These are phyloP conservation scores for Phanerochaete sordida DNA, from an alignment of 768 basidiomycete genomes.

Conservation along the genomic window DNA sequence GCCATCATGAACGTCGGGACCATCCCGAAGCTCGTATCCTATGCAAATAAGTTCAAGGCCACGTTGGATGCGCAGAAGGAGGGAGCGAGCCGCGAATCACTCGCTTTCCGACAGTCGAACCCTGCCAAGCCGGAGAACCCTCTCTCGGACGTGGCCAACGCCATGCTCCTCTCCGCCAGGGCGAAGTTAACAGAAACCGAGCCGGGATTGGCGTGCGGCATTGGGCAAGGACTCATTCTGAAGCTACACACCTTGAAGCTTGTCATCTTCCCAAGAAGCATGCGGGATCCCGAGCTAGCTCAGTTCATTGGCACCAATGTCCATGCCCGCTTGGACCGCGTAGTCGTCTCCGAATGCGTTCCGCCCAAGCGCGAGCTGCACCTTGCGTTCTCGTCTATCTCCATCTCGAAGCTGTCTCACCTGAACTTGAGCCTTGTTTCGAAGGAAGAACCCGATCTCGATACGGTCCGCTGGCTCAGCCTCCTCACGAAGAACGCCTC, in stretches of 20 bases:
- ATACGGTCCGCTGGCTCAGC: slow-evolving; percentile 57
- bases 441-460: slow-evolving; percentile 31
- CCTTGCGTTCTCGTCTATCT: slow-evolving; percentile 73
- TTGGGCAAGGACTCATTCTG: slow-evolving; percentile 74
- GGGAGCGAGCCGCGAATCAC: slow-evolving; percentile 77
- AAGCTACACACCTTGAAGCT: slow-evolving; percentile 61
- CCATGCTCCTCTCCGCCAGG: slow-evolving; percentile 74
- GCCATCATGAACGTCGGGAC: slow-evolving; percentile 70
- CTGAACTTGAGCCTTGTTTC: slow-evolving; percentile 45
- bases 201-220: slow-evolving; percentile 50
- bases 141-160: slow-evolving; percentile 80
- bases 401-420: slow-evolving; percentile 70
- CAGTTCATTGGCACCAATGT: slow-evolving; percentile 69
- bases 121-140: slow-evolving; percentile 75
- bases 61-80: slow-evolving; percentile 71
- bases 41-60: slow-evolving; percentile 68
- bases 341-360: slow-evolving; percentile 45
- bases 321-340: slow-evolving; percentile 65
- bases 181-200: slow-evolving; percentile 69
- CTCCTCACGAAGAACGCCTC: slow-evolving; percentile 55
- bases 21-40: slow-evolving; percentile 72
- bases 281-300: slow-evolving; percentile 75
- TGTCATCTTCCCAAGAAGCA: slow-evolving; percentile 74
- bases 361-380: slow-evolving; percentile 62
- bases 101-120: slow-evolving; percentile 70